Base-by-base conservation (phyloP, 2,329 filamentous ascomycete genomes). In the Fusarium sarcochroum region DNA sequence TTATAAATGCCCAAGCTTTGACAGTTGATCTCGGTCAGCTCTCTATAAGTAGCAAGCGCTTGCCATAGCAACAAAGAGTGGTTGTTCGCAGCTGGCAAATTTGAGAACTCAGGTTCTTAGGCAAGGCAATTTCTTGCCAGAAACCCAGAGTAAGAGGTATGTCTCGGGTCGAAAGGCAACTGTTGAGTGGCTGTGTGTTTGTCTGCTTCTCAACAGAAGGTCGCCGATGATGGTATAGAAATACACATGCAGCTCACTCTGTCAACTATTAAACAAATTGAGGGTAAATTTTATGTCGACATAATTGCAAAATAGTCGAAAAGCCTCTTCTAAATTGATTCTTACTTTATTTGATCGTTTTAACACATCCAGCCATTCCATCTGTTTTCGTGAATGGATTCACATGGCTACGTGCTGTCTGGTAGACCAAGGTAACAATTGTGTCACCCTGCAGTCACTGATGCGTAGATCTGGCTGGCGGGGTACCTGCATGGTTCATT, bases 391-490 rank as follows among this genome's bases (percentile, higher is more conserved):
- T 18, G 20, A 13, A 13, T 34, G 35, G 14, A 27, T 21, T 17
- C 20, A 25, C 48, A 20, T 37, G 21, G 27, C 11, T 27, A 41
- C 38, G 5, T 18, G 17, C 14, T 58, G 41, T 55, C 49, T 40
- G 4, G 21, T 10, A 27, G 20, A 42, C 20, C 38, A 6, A 41
- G 38, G 25, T 20, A 50, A 44, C n/a, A 23, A 56, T 51, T 37
- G 48, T 62, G 35, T 67, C 61, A 67, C 48, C 44, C 35, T 69
- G 56, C 48, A 63, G 61, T 63, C 41, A 58, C 37, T 20, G 23
- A 44, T 53, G 27, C 37, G 37, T 49, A 48, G 35, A 37, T 32
- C 17, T 58, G 20, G 35, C 42, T 58, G 47, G 66, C 66, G 66
- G 66, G 66, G 61, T 69, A 66, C 53, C 37, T 30, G 18, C 32